A percentile compares a stretch with the other conserved stretches of the same genome.
phyloP scores from a whole-genome alignment of 495 filamentous ascomycete species.

The Bryoglossum gracile region DNA sequence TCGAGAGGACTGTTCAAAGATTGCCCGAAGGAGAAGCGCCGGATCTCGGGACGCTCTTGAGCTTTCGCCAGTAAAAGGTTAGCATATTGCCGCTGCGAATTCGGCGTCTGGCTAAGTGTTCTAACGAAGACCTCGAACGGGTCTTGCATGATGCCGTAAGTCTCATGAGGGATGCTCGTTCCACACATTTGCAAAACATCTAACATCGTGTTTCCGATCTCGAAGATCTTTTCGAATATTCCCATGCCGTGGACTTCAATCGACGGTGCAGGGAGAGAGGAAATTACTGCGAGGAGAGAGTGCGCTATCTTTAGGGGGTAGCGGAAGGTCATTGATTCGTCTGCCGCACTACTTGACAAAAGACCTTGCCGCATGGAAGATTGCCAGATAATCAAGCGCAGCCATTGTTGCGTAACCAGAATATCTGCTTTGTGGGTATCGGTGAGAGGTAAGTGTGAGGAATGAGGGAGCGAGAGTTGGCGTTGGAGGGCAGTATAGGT shows the following conservation, averaged over 20 bases:
- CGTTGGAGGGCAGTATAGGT: slow-evolving; percentile 20
- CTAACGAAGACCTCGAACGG: slow-evolving; percentile 21
- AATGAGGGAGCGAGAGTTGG: slow-evolving; percentile 34
- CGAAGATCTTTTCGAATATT: slow-evolving; percentile 52
- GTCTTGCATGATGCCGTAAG: slow-evolving; percentile 15
- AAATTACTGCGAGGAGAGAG: slow-evolving; percentile 46
- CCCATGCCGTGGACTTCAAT: slow-evolving; percentile 56
- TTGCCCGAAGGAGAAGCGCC: slow-evolving; percentile 12
- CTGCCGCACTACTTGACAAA: slow-evolving; percentile 35
- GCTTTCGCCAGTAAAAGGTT: slow-evolving; percentile 22
- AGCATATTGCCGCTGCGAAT: slow-evolving; percentile 22
- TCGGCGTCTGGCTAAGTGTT: slow-evolving; percentile 22
- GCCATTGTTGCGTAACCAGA: slow-evolving; percentile 55
- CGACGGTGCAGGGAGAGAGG: slow-evolving; percentile 41
- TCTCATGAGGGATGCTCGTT: not conserved
- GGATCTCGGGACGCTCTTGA: slow-evolving; percentile 20
- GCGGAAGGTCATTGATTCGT: slow-evolving; percentile 48
- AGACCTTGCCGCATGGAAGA: slow-evolving; percentile 48
- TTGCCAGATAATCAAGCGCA: slow-evolving; percentile 55
- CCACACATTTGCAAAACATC: slow-evolving; percentile 40
- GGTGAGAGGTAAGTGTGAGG: slow-evolving; percentile 33
- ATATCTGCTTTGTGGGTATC: slow-evolving; percentile 56
- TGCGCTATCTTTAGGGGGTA: slow-evolving; percentile 52
- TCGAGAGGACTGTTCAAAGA: slow-evolving; percentile 1
- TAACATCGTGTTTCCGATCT: slow-evolving; percentile 47